These are phyloP conservation scores for Tetrastigma voinierianum DNA, from an alignment of 164 flowering plant species.

Conservation along the genomic window DNA sequence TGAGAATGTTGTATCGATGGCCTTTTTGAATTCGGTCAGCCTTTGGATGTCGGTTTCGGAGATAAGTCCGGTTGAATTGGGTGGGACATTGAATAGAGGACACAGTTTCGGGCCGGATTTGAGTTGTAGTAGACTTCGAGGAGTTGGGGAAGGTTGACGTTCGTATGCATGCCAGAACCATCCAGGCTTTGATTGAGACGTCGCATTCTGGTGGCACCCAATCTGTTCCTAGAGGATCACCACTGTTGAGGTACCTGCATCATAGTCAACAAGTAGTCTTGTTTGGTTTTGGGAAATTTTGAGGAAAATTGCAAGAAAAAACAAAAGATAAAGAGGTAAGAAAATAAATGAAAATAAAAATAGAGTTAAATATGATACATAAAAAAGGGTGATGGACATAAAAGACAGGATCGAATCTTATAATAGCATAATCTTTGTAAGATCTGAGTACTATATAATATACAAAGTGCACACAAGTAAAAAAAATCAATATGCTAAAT, in stretches of 20 bases:
- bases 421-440: no score
- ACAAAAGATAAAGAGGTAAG: no score
- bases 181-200: slow-evolving; percentile 74
- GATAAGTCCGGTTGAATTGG: slow-evolving; percentile 74
- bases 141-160: slow-evolving; percentile 47
- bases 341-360: no score
- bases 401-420: no score
- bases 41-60: slow-evolving; percentile 57
- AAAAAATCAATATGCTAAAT: no score
- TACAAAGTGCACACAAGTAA: no score
- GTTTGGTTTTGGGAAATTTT: neutral
- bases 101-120: slow-evolving; percentile 74
- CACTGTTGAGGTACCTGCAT: slow-evolving; percentile 68
- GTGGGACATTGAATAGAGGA: slow-evolving; percentile 87
- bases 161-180: slow-evolving; percentile 96
- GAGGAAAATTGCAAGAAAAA: no score
- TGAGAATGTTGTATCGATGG: slow-evolving; percentile 61
- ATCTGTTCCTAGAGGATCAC: slow-evolving; percentile 72
- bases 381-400: no score
- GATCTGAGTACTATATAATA: no score
- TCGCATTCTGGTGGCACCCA: slow-evolving; percentile 93
- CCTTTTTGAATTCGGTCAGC: slow-evolving; percentile 48
- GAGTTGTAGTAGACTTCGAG: slow-evolving; percentile 85
- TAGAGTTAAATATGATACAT: no score
- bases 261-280: neutral